Percentiles rank a stretch among this genome's conserved stretches.
phyloP scores from a whole-genome alignment of 192 early-diverging fungal genomes.

The Physocladia obscura region DNA sequence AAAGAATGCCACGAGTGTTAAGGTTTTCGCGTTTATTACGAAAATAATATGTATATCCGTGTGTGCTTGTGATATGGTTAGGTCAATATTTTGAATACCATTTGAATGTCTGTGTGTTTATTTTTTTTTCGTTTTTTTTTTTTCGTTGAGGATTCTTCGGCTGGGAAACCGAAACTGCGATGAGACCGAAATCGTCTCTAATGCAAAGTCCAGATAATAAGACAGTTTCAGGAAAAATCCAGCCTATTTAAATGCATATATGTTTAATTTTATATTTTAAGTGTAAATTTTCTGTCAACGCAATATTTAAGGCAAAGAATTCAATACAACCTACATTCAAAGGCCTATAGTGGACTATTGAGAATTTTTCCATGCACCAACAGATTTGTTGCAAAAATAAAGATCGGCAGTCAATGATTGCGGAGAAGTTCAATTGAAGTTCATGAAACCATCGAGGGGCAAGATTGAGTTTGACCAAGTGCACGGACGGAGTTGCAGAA shows the following conservation, averaged over 20 bases:
- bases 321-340: conserved; percentile 31
- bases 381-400: conserved; percentile 23
- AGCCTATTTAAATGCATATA: conserved; percentile 11
- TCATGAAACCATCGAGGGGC: conserved; percentile 38
- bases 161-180: too few relatives aligned
- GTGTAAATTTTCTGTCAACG: too few relatives aligned
- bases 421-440: conserved; percentile 17
- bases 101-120: too few relatives aligned
- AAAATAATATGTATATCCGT: too few relatives aligned
- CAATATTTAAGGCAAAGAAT: too few relatives aligned
- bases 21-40: too few relatives aligned
- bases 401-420: conserved; percentile 18
- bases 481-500: conserved; percentile 37
- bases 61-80: too few relatives aligned
- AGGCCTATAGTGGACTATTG: conserved; percentile 38
- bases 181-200: conserved; percentile 23
- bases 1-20: too few relatives aligned
- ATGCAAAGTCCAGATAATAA: conserved; percentile 31
- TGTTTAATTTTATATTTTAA: not conserved
- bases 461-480: conserved; percentile 38
- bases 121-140: too few relatives aligned
- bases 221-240: conserved; percentile 40
- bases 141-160: too few relatives aligned
- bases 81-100: too few relatives aligned
- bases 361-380: conserved; percentile 12